Conservation (phyloP, 164 flowering plant genomes). For the Aristolochia fimbriata region DNA sequence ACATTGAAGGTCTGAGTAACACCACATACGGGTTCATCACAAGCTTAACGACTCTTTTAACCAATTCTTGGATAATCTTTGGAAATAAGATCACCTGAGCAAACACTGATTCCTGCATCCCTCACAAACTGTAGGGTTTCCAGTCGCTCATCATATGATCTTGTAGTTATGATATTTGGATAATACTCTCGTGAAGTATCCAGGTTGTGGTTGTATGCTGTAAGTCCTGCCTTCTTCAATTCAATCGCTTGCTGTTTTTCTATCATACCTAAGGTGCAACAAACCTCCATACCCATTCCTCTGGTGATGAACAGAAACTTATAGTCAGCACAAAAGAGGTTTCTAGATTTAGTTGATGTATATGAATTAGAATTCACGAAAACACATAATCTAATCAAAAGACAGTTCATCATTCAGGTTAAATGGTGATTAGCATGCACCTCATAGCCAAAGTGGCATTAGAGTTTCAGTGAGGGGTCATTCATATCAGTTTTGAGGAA, state of each 20-base stretch:
- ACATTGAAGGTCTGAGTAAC: too few relatives aligned
- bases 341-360: too few relatives aligned
- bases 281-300: slow-evolving; percentile 98
- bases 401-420: too few relatives aligned
- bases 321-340: too few relatives aligned
- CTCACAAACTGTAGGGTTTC: slow-evolving; percentile 79
- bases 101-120: slow-evolving; percentile 94
- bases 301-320: slow-evolving; percentile 22
- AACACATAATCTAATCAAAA: too few relatives aligned
- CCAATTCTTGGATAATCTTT: not conserved
- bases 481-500: too few relatives aligned
- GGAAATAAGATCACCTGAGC: slow-evolving; percentile 57
- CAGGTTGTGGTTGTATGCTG: slow-evolving; percentile 98
- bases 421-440: too few relatives aligned
- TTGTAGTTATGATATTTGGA: slow-evolving; percentile 85
- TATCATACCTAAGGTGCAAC: slow-evolving; percentile 97
- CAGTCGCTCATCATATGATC: slow-evolving; percentile 88
- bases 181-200: slow-evolving; percentile 97
- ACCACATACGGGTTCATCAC: too few relatives aligned
- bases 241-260: slow-evolving; percentile 94
- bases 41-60: too few relatives aligned
- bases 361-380: too few relatives aligned
- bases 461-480: too few relatives aligned
- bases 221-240: slow-evolving; percentile 92
- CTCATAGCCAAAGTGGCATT: too few relatives aligned